Evolutionary conservation across 345 rosid species (phyloP).

Genomic region (Eutrema japonicum): DNA sequence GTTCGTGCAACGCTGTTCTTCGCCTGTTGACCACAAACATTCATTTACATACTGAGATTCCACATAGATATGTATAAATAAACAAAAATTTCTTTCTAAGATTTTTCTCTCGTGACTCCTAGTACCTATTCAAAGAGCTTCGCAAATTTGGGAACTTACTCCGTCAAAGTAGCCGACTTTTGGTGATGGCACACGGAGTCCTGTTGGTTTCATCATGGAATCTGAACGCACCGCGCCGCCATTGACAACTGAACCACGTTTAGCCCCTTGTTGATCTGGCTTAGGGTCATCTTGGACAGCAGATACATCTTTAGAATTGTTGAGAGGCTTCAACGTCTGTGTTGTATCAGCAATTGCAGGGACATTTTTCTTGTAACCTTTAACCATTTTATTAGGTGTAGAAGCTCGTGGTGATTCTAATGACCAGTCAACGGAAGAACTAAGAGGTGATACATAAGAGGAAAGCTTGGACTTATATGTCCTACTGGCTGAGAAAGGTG

Average conservation of each 20-base stretch:
- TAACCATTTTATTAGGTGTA: constrained; percentile 57
- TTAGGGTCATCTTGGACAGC: constrained; percentile 46
- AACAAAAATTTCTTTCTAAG: constrained; percentile 21
- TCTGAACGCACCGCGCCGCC: constrained; percentile 45
- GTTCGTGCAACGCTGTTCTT: constrained; percentile 53
- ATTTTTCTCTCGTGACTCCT: constrained; percentile 2
- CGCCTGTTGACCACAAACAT: constrained; percentile 52
- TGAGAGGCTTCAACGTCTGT: constrained; percentile 44
- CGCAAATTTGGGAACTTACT: constrained; percentile 58
- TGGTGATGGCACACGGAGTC: constrained; percentile 94
- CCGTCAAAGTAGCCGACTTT: constrained; percentile 96
- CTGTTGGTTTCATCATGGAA: constrained; percentile 63
- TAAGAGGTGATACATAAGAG: constrained; percentile 61
- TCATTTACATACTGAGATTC: constrained; percentile 20
- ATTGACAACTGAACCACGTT: constrained; percentile 46
- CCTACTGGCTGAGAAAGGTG: constrained; percentile 51
- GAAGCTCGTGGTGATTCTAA: constrained; percentile 59
- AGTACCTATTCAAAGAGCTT: constrained; percentile 6
- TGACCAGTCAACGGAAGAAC: constrained; percentile 85
- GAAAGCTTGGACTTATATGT: constrained; percentile 54
- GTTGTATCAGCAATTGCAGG: constrained; percentile 30
- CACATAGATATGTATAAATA: constrained; percentile 19
- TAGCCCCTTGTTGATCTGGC: constrained; percentile 36
- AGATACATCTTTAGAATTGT: constrained; percentile 41
- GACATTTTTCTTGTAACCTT: constrained; percentile 23